Evolutionary conservation across 495 filamentous ascomycete genomes (phyloP).

Genomic region (Trichocladium antarcticum): DNA sequence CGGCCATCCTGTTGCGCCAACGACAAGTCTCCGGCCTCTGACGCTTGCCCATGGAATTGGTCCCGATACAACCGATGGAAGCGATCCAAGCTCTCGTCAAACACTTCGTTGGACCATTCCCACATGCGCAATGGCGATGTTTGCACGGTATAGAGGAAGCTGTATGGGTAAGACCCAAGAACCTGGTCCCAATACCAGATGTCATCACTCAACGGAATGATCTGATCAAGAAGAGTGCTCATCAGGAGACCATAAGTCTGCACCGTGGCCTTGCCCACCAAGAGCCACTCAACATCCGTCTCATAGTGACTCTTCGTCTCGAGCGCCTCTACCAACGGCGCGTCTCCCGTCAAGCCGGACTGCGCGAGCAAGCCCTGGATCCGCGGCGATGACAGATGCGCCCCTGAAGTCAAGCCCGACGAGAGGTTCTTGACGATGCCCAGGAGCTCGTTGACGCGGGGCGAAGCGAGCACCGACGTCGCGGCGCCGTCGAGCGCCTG

Average conservation of each 20-base stretch:
- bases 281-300: conserved; percentile 73
- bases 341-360: conserved; percentile 33
- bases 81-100: conserved; percentile 42
- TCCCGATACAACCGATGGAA: conserved; percentile 25
- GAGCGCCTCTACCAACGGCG: conserved; percentile 9
- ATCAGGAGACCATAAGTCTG: conserved; percentile 73
- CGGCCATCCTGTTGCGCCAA: not conserved
- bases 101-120: conserved; percentile 53
- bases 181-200: conserved; percentile 90
- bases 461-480: conserved; percentile 22
- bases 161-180: conserved; percentile 56
- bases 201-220: conserved; percentile 69
- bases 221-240: conserved; percentile 61
- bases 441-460: conserved; percentile 45
- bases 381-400: conserved; percentile 39
- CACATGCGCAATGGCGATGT: conserved; percentile 64
- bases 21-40: not conserved
- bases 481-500: conserved; percentile 10
- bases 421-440: conserved; percentile 57
- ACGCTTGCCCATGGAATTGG: not conserved
- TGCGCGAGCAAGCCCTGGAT: conserved; percentile 50
- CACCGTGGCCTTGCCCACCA: conserved; percentile 74
- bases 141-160: conserved; percentile 68
- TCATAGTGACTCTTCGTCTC: conserved; percentile 41
- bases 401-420: conserved; percentile 46